Conservation (phyloP, 192 early-diverging fungal genomes). For the Backusella tuberculispora region DNA sequence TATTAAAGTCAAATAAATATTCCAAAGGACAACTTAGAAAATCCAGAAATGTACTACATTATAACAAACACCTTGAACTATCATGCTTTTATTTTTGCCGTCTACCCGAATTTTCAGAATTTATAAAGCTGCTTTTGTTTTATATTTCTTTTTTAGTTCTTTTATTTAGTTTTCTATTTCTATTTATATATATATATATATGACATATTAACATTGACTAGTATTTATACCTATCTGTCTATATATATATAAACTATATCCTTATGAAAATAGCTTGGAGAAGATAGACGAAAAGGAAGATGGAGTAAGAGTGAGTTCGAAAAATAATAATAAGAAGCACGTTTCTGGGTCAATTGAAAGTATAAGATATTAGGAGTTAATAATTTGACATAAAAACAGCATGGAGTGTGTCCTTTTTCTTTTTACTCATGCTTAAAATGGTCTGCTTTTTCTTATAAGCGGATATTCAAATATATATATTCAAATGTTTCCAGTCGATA, state of each 20-base stretch:
- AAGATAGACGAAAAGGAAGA: no score
- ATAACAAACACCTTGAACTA: not conserved
- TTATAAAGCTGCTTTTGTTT: not conserved
- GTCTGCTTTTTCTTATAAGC: not conserved
- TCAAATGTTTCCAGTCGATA: not conserved
- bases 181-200: no score
- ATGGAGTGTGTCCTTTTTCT: not conserved
- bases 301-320: not conserved
- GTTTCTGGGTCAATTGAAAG: constrained; percentile 1
- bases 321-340: not conserved
- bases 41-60: constrained; percentile 12
- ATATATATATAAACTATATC: not conserved
- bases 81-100: not conserved
- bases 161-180: not conserved
- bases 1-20: not conserved
- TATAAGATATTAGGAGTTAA: not conserved
- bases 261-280: no score
- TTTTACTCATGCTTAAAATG: not conserved
- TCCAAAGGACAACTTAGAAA: constrained; percentile 12
- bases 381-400: constrained; percentile 2
- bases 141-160: not conserved
- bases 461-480: not conserved
- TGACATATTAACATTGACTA: no score
- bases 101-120: not conserved
- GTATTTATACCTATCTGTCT: not conserved